Evolutionary conservation across 495 filamentous ascomycete species (phyloP).

Genomic region (Penicillium samsonianum): DNA sequence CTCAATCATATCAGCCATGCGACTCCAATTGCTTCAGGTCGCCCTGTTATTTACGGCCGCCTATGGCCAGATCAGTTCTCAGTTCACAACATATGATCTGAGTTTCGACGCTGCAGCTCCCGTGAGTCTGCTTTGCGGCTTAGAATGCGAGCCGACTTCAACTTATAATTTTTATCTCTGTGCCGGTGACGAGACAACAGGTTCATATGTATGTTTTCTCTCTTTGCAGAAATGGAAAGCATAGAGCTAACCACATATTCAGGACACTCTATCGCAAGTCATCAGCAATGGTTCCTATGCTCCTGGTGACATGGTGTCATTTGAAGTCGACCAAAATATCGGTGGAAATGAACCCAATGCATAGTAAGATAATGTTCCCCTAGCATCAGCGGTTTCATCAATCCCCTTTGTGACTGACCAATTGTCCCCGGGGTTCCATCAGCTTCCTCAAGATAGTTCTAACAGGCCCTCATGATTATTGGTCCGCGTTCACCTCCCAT

Average conservation of each 20-base stretch:
- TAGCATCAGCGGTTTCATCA: neutral
- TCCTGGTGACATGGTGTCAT: slow-evolving; percentile 53
- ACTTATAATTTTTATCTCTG: slow-evolving; percentile 64
- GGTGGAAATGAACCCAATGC: slow-evolving; percentile 57
- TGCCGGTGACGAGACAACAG: slow-evolving; percentile 59
- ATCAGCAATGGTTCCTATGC: slow-evolving; percentile 45
- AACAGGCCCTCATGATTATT: slow-evolving; percentile 43
- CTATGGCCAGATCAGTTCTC: slow-evolving; percentile 51
- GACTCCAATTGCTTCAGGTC: slow-evolving; percentile 37
- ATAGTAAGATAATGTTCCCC: slow-evolving; percentile 52
- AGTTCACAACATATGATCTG: slow-evolving; percentile 44
- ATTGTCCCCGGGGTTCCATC: slow-evolving; percentile 10
- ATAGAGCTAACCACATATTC: slow-evolving; percentile 8
- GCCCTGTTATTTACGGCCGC: slow-evolving; percentile 46
- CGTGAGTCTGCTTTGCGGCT: slow-evolving; percentile 38
- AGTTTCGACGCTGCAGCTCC: slow-evolving; percentile 49
- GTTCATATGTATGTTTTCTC: slow-evolving; percentile 37
- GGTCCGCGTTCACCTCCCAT: slow-evolving; percentile 60
- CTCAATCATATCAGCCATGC: slow-evolving; percentile 34
- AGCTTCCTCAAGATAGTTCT: slow-evolving; percentile 70
- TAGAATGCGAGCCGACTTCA: slow-evolving; percentile 42
- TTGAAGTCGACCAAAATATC: slow-evolving; percentile 47
- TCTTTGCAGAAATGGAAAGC: neutral
- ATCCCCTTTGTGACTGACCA: slow-evolving; percentile 6
- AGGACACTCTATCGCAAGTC: slow-evolving; percentile 49